These are phyloP conservation scores for Metarhizium sp. DNA, from an alignment of 2,329 filamentous ascomycete genomes.

Conservation along the genomic window DNA sequence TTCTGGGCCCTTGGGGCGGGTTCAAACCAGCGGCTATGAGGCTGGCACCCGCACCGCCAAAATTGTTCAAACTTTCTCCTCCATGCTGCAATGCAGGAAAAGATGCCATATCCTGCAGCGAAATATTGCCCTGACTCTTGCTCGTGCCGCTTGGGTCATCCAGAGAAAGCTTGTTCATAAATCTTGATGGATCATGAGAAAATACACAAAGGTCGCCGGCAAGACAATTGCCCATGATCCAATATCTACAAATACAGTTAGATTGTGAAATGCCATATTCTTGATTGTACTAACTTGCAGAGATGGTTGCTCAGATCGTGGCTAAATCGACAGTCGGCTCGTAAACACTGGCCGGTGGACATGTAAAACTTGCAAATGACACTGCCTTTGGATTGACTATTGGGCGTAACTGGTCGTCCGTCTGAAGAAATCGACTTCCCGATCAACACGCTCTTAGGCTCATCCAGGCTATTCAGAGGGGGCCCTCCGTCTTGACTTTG, in stretches of 20 bases:
- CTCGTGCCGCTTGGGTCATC: conserved; percentile 55
- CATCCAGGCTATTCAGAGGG: conserved; percentile 31
- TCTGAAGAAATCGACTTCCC: conserved; percentile 82
- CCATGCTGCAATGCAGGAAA: conserved; percentile 68
- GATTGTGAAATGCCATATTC: neutral
- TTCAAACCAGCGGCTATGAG: conserved; percentile 44
- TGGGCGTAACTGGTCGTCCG: conserved; percentile 66
- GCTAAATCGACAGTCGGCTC: conserved; percentile 93
- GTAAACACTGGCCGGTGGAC: conserved; percentile 87
- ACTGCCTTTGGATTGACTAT: conserved; percentile 67
- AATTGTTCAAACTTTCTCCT: conserved; percentile 48
- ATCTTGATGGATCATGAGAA: conserved; percentile 84
- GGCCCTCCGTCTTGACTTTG: conserved; percentile 35
- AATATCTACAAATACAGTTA: conserved; percentile 54
- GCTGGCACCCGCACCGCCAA: conserved; percentile 39
- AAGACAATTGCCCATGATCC: conserved; percentile 90
- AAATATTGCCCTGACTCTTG: conserved; percentile 56
- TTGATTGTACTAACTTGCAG: conserved; percentile 71
- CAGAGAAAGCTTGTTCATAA: conserved; percentile 72
- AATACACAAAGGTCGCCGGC: conserved; percentile 93
- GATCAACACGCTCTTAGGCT: conserved; percentile 63
- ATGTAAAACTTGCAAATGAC: conserved; percentile 97
- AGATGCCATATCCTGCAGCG: conserved; percentile 73
- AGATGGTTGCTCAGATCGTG: conserved; percentile 93
- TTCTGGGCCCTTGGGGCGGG: conserved; percentile 62